Evolutionary conservation across 805 yeast genomes (phyloP), one percentile per base, ranked within the genome.

Genomic region (Wickerhamomyces sydowiorum): DNA sequence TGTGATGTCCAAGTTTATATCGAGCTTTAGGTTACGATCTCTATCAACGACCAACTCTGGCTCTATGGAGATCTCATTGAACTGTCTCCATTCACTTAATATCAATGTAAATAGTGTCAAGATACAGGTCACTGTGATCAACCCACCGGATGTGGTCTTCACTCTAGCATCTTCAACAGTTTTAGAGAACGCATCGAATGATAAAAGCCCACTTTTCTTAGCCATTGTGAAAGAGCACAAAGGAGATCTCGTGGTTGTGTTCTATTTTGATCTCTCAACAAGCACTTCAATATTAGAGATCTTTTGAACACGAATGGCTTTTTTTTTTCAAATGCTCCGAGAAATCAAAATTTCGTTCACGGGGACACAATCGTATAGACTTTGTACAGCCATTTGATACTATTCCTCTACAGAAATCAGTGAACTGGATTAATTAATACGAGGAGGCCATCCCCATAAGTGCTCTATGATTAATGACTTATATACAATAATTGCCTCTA

Each of bases 121-220:
- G 3, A 78, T 54, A 55, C 96, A 84, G 3, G 77, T 65, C 33
- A 93, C 54, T 3, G 98, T 88, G 55, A 93, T 86, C 22, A 88
- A 54, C 2, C 96, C 99, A 40, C 99, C 99, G 8, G 91, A 73
- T 5, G 91, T 74, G 4, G 99, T 93, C 48, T 85, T 80, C 46
- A 93, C 78, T 39, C 86, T 76, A 8, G 95, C 95, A 61, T 93
- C 99, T 57, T 91, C 98, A 28, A 87, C 90, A 5, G 97, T 86
- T 64, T 90, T 91, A 23, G 95, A 76, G 59, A 91, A 90, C n/a
- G 91, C 95, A 63, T 90, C 98, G 45, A 86, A 67, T 34, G 82
- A 77, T 38, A 86, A 45, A 28, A 69, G 53, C 1, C 59, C 54
- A 4, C 49, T 45, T 15, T 49, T 47, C 38, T 55, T 55, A 23